Evolutionary conservation across 768 basidiomycete genomes (phyloP).

Genomic region (Candolleomyces eurysporus): DNA sequence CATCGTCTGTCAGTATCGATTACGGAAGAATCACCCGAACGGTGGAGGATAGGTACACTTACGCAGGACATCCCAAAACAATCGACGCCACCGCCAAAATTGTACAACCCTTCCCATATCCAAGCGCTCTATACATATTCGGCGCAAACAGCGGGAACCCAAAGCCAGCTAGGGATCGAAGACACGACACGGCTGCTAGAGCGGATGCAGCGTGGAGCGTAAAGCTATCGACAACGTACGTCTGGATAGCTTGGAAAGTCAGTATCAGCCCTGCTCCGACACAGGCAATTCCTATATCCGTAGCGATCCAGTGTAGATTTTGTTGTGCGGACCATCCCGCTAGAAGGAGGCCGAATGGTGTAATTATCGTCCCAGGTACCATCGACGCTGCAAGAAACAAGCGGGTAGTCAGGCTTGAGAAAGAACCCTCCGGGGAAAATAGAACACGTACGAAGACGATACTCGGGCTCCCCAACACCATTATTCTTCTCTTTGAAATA

Average conservation of each 20-base stretch:
- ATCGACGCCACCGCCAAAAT: conserved; percentile 60
- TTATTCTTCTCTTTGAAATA: conserved; percentile 48
- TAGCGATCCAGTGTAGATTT: conserved; percentile 64
- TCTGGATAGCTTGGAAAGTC: conserved; percentile 59
- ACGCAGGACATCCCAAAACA: conserved; percentile 60
- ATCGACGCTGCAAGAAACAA: conserved; percentile 44
- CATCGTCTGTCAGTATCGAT: neutral
- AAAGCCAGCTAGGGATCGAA: conserved; percentile 69
- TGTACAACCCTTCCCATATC: conserved; percentile 69
- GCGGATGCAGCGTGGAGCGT: conserved; percentile 69
- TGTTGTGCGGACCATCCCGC: conserved; percentile 67
- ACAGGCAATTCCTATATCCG: conserved; percentile 60
- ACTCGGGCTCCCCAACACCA: conserved; percentile 49
- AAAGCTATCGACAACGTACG: conserved; percentile 68
- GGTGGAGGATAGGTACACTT: conserved; percentile 16
- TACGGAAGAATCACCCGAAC: too few species aligned
- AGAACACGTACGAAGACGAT: conserved; percentile 40
- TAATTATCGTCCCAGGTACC: conserved; percentile 52
- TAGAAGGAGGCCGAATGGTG: conserved; percentile 69
- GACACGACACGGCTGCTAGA: conserved; percentile 59
- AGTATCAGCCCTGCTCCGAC: conserved; percentile 59
- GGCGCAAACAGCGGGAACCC: conserved; percentile 79
- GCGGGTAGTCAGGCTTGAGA: neutral
- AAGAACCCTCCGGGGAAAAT: neutral
- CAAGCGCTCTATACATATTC: conserved; percentile 60